Base-by-base conservation (phyloP, 139 green algal genomes). In the Micromonas pusilla region DNA sequence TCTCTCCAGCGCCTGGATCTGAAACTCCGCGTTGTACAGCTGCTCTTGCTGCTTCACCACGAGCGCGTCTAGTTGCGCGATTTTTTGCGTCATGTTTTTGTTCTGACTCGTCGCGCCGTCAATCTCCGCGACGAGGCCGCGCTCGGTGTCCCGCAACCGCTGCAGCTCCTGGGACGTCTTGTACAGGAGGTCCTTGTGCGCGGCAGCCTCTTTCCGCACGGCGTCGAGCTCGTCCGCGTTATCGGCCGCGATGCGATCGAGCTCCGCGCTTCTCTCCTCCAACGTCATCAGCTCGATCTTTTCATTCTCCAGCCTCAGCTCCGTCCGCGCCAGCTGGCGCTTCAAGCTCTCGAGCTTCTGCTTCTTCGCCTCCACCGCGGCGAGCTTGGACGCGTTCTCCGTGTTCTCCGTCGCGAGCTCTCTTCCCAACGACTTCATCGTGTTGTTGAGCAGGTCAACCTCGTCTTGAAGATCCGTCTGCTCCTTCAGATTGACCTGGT, bases 11-110 rank as follows among this genome's bases (percentile, higher is more conserved):
- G 91, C 83, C 78, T 92, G 84, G 37, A 95, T 81, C 84, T 91
- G 79, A 76, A 93, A 95, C 78, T 95, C 88, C 16, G 90, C 88
- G 30, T 87, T 89, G 80, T 97, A 97, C 73, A 94, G 82, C 79
- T 94, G 80, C 88, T 97, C 91, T 80, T 92, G 85, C 85, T 95
- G 91, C 60, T 85, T 82, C 53, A 88, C 76, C 30, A 92, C 83
- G 81, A 90, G 81, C 74, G 31, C 73, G 66, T 84, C 79, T 2
- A 84, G 79, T 65, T 38, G 13, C 5, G 9, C 39, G 52, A 84
- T 77, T 37, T 78, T 80, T 13, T 30, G 31, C 23, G 39, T 65
- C 72, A 96, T 75, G 82, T 94, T 94, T 45, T 86, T 88, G 83
- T 88, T 89, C 86, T 96, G 89, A 32, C 82, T 78, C 80, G 90